Evolutionary conservation across 2,329 filamentous ascomycete species (phyloP), one percentile per base, ranked within the genome.

Genomic region (Pleoardoris graminearum): DNA sequence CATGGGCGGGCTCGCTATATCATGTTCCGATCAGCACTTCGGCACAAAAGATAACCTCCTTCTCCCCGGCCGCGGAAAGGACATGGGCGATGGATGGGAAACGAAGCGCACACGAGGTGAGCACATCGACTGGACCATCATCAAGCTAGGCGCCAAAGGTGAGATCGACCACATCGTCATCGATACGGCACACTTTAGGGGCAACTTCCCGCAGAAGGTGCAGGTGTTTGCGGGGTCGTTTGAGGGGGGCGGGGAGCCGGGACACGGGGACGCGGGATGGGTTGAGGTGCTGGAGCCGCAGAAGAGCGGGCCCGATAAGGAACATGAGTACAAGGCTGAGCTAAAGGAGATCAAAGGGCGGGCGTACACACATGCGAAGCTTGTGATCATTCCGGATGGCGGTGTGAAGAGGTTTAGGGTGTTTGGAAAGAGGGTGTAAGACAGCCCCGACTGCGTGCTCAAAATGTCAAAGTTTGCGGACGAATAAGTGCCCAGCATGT

Each of bases 41-140:
- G 89, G 90, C 54, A 88, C 85, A 32, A 91, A 88, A 70, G 85
- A 89, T 68, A 92, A 93, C 74, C 77, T 93, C 29, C 80, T 92
- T n/a, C 78, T 92, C 3, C 89, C 89, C 0, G 89, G 88, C 2
- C 81, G 89, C 22, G 89, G 89, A 36, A 85, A 87, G 70, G 88
- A 94, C 74, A 94, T 94, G 90, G 88, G 89, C 45, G 90, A 93
- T 70, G 90, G 90, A 7, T 94, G 90, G 90, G 90, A 94, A 76
- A 94, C 90, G 50, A 85, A 87, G 60, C 82, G 90, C 48, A 90
- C 88, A 30, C 79, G 90, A 44, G 85, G 80, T 45, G 85, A 84
- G 71, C 90, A 94, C 72, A 76, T 89, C 17, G 90, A 94, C 73
- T 94, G 90, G 89, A 80, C 85, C n/a, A 85, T 93, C 60, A 83